These are phyloP conservation scores for Populus hybrid DNA, from an alignment of 441 rosid species.

Conservation along the genomic window DNA sequence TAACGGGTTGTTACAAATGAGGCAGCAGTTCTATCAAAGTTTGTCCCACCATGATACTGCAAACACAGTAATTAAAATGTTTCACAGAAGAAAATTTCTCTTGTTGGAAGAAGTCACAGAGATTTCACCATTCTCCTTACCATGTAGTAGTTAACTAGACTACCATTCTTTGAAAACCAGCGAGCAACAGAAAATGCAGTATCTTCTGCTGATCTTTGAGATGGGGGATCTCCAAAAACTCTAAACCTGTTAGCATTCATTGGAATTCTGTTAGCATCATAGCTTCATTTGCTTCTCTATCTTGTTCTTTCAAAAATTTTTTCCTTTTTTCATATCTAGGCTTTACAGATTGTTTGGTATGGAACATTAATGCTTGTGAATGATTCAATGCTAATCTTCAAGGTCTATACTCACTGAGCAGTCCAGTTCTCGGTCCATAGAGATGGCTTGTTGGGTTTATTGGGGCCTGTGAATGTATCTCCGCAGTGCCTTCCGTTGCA, in stretches of 20 bases:
- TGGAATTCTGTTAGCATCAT: background rate
- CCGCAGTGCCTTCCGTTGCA: slow-evolving; percentile 98
- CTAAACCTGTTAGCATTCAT: slow-evolving; percentile 43
- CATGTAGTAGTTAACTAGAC: slow-evolving; percentile 80
- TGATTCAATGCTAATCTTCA: background rate
- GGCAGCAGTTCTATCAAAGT: slow-evolving; percentile 68
- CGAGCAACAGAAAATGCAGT: slow-evolving; percentile 69
- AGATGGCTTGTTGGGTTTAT: slow-evolving; percentile 64
- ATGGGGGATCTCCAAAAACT: slow-evolving; percentile 91
- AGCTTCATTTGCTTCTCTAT: background rate
- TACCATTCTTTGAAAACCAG: slow-evolving; percentile 77
- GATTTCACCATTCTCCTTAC: slow-evolving; percentile 28
- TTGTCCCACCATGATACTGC: slow-evolving; percentile 91
- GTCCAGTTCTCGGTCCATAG: slow-evolving; percentile 98
- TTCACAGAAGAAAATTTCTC: background rate
- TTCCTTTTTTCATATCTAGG: background rate
- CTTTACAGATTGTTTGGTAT: background rate
- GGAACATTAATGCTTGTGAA: no score
- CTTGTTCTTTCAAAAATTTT: background rate
- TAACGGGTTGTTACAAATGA: slow-evolving; percentile 70
- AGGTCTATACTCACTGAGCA: slow-evolving; percentile 55
- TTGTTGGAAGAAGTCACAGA: background rate
- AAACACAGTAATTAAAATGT: slow-evolving; percentile 1
- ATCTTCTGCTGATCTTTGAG: slow-evolving; percentile 85
- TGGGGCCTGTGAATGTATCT: slow-evolving; percentile 83